Conservation (phyloP, 169 alveolate species). For the Cryptosporidium felis region DNA sequence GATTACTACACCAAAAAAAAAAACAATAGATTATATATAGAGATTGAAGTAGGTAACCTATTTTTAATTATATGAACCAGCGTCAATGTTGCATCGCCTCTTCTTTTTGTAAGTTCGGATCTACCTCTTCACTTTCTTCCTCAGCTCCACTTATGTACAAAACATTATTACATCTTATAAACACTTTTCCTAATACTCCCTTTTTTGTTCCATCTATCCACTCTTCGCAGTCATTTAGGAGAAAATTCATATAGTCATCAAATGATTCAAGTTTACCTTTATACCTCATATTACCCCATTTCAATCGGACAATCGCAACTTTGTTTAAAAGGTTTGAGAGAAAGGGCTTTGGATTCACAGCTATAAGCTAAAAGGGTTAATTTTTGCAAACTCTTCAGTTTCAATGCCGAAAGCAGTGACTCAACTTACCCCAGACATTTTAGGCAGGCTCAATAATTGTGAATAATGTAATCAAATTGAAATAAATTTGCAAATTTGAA, state of each 20-base stretch:
- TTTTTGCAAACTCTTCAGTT: too few relatives aligned
- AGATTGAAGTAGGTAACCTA: neutral
- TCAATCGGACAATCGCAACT: conserved; percentile 88
- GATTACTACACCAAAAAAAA: neutral
- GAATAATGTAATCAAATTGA: too few relatives aligned
- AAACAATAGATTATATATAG: neutral
- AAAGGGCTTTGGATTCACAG: conserved; percentile 94
- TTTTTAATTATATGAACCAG: too few relatives aligned
- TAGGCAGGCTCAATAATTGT: neutral
- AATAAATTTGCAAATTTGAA: too few relatives aligned
- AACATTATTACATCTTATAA: conserved; percentile 87
- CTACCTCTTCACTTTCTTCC: conserved; percentile 77
- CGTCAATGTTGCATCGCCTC: neutral
- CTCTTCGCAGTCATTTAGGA: conserved; percentile 90
- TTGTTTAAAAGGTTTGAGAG: conserved; percentile 87
- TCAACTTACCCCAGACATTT: conserved; percentile 69
- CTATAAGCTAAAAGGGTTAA: conserved; percentile 82
- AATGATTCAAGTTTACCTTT: conserved; percentile 90
- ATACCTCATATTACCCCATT: conserved; percentile 94
- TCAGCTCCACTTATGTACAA: conserved; percentile 84
- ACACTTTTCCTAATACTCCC: conserved; percentile 89
- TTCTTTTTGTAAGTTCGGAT: neutral
- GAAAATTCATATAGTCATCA: conserved; percentile 91
- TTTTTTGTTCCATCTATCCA: conserved; percentile 90
- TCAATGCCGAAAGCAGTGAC: neutral